These are phyloP conservation scores for Termitomyces sp. DNA, from an alignment of 768 basidiomycete genomes.

Conservation along the genomic window DNA sequence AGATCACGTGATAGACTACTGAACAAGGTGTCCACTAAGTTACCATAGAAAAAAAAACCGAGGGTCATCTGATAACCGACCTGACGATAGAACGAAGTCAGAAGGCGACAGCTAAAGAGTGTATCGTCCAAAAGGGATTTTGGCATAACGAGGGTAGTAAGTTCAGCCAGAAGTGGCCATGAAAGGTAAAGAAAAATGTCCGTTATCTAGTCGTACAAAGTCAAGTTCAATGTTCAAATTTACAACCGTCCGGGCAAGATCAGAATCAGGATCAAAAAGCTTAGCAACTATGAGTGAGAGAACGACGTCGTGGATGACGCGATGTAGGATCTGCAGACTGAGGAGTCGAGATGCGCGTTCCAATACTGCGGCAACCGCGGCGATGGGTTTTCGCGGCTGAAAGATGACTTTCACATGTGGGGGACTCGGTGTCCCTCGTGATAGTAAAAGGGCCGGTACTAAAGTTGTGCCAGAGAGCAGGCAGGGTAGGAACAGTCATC, in stretches of 20 bases:
- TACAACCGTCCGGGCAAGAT: constrained; percentile 9
- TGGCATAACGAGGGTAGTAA: background rate
- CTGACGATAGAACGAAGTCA: background rate
- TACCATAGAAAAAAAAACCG: background rate
- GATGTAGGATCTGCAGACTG: constrained; percentile 25
- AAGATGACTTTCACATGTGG: constrained; percentile 14
- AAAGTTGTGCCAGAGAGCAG: constrained; percentile 44
- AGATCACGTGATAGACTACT: background rate
- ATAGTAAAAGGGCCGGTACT: constrained; percentile 38
- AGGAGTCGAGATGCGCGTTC: constrained; percentile 41
- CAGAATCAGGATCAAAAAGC: background rate
- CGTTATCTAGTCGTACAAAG: constrained; percentile 11
- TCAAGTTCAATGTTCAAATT: constrained; percentile 11
- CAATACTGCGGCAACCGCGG: constrained; percentile 32
- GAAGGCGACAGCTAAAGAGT: background rate
- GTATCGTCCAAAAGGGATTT: background rate
- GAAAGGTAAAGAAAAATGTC: background rate
- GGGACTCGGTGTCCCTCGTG: constrained; percentile 30
- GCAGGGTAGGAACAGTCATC: constrained; percentile 62
- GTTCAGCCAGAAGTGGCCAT: constrained; percentile 1
- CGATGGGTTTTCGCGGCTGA: constrained; percentile 23
- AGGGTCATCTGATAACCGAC: constrained; percentile 3
- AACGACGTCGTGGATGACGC: constrained; percentile 25
- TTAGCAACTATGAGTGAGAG: constrained; percentile 23
- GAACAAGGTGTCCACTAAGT: background rate